Evolutionary conservation across 768 basidiomycete species (phyloP).

Genomic region (Tricholomella constricta): DNA sequence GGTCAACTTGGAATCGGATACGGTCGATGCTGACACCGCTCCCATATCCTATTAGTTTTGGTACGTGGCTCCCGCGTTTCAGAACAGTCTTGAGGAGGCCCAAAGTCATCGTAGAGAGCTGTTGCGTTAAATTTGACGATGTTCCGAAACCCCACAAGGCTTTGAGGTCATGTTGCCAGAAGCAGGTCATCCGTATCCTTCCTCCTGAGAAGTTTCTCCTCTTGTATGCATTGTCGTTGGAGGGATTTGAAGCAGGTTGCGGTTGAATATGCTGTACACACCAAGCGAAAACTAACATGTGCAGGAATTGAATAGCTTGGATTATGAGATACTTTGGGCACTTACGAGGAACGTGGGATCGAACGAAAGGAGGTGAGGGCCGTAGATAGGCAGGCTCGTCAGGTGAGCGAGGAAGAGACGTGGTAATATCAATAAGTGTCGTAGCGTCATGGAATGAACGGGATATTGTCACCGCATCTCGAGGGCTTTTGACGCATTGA

Average conservation of each 20-base stretch:
- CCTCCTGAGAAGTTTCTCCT: slow-evolving; percentile 35
- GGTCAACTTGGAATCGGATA: slow-evolving; percentile 75
- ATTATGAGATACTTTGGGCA: slow-evolving; percentile 3
- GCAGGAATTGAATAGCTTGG: slow-evolving; percentile 12
- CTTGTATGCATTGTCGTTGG: slow-evolving; percentile 27
- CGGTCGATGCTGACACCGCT: slow-evolving; percentile 80
- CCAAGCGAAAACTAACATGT: slow-evolving; percentile 85
- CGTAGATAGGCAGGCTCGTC: slow-evolving; percentile 92
- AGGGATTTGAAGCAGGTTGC: slow-evolving; percentile 28
- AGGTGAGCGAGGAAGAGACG: slow-evolving; percentile 87
- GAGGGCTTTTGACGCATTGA: slow-evolving; percentile 56
- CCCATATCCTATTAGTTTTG: slow-evolving; percentile 77
- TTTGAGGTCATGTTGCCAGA: slow-evolving; percentile 94
- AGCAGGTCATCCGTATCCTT: slow-evolving; percentile 80
- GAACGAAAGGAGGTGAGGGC: slow-evolving; percentile 89
- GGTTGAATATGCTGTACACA: slow-evolving; percentile 75
- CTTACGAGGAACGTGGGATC: slow-evolving; percentile 78
- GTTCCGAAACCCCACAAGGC: slow-evolving; percentile 82
- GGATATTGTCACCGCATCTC: slow-evolving; percentile 94
- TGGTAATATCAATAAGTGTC: slow-evolving; percentile 88
- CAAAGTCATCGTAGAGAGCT: slow-evolving; percentile 82
- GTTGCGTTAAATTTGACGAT: slow-evolving; percentile 65
- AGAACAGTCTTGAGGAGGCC: slow-evolving; percentile 82
- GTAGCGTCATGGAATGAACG: slow-evolving; percentile 78
- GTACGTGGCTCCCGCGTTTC: slow-evolving; percentile 73